phyloP scores from a whole-genome alignment of 495 filamentous ascomycete species.

The Lasiosphaeris hirsuta region DNA sequence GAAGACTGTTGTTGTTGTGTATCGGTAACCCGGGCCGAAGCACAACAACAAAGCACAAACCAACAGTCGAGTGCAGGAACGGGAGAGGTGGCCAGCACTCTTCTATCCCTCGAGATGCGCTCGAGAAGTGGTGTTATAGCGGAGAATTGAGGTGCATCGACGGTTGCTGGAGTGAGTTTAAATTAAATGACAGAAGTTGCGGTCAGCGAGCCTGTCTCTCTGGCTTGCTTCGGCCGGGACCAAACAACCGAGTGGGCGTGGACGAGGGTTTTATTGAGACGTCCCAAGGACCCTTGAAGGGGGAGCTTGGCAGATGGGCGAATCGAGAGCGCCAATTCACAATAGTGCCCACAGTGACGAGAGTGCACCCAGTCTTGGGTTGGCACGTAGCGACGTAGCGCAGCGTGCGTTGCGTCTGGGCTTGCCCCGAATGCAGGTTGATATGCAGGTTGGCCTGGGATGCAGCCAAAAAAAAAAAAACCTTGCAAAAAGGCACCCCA shows the following conservation, averaged over 20 bases:
- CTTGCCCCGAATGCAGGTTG: slow-evolving; percentile 11
- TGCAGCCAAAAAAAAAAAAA: neutral
- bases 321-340: slow-evolving; percentile 15
- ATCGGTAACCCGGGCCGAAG: slow-evolving; percentile 1
- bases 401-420: neutral
- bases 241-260: slow-evolving; percentile 12
- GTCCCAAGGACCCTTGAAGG: slow-evolving; percentile 9
- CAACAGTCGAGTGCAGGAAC: neutral
- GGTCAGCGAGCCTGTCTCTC: slow-evolving; percentile 8
- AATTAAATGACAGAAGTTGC: slow-evolving; percentile 17
- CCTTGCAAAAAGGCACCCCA: neutral
- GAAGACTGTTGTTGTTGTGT: slow-evolving; percentile 1
- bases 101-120: slow-evolving; percentile 16
- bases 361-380: slow-evolving; percentile 3
- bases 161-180: slow-evolving; percentile 18
- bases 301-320: neutral
- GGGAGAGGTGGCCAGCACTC: slow-evolving; percentile 12
- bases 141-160: neutral
- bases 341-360: neutral
- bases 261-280: slow-evolving; percentile 12
- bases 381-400: slow-evolving; percentile 16
- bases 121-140: neutral
- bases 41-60: slow-evolving; percentile 19
- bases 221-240: slow-evolving; percentile 7
- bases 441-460: slow-evolving; percentile 11